These are phyloP conservation scores for Leccinum solheimii DNA, from an alignment of 1,284 basidiomycete genomes.

Conservation along the genomic window DNA sequence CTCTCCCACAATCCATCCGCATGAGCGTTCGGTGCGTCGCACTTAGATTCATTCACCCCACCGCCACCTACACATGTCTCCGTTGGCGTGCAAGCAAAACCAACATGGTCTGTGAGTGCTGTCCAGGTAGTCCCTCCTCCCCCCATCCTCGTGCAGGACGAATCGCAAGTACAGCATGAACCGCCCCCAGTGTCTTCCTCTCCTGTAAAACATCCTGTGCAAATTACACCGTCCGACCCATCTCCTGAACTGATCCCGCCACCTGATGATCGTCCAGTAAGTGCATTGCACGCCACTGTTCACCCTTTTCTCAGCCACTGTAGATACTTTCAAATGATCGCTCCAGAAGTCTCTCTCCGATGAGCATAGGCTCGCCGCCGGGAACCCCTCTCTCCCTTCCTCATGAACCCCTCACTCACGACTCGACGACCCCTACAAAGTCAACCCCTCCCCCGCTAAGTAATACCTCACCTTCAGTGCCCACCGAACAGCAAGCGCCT, in stretches of 20 bases:
- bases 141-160: slow-evolving; percentile 21
- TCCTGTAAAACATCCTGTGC: slow-evolving; percentile 15
- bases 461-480: slow-evolving; percentile 15
- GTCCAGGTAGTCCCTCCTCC: slow-evolving; percentile 38
- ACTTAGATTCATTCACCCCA: slow-evolving; percentile 25
- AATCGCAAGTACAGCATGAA: slow-evolving; percentile 3
- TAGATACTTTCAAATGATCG: slow-evolving; percentile 32
- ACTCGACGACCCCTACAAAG: slow-evolving; percentile 6
- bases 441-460: slow-evolving; percentile 4
- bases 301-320: slow-evolving; percentile 25
- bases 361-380: slow-evolving; percentile 54
- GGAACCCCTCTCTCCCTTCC: slow-evolving; percentile 35
- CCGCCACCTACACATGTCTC: slow-evolving; percentile 33
- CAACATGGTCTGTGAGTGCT: slow-evolving; percentile 36
- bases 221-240: neutral
- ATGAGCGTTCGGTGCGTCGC: slow-evolving; percentile 31
- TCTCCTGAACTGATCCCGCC: slow-evolving; percentile 19
- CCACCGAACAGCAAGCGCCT: slow-evolving; percentile 19
- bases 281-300: slow-evolving; percentile 11
- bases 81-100: slow-evolving; percentile 38
- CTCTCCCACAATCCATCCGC: slow-evolving; percentile 13
- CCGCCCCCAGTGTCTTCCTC: slow-evolving; percentile 8
- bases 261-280: slow-evolving; percentile 23
- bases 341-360: slow-evolving; percentile 51
- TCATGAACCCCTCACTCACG: slow-evolving; percentile 1